phyloP scores from a whole-genome alignment of 805 yeast genomes.

The Candida manassasensis region DNA sequence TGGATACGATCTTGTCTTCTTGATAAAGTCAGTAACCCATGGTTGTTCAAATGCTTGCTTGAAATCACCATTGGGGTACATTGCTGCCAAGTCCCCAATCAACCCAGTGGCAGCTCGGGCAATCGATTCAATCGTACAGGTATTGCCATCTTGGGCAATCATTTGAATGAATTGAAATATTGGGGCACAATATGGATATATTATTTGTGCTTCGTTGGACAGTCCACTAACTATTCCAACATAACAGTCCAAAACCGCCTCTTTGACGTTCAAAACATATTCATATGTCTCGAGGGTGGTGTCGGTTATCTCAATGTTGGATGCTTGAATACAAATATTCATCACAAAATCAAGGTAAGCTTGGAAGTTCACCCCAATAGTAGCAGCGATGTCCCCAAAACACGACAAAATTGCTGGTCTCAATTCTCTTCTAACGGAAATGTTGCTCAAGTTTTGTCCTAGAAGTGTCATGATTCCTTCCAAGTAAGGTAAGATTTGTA shows the following conservation, averaged over 20 bases:
- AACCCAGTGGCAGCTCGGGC: slow-evolving; percentile 84
- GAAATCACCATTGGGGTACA: slow-evolving; percentile 76
- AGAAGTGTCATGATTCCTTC: slow-evolving; percentile 79
- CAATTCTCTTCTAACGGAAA: slow-evolving; percentile 69
- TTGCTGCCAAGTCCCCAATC: slow-evolving; percentile 87
- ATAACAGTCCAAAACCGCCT: slow-evolving; percentile 90
- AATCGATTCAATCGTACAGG: slow-evolving; percentile 62
- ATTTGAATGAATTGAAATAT: slow-evolving; percentile 66
- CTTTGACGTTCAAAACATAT: slow-evolving; percentile 66
- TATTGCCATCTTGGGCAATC: slow-evolving; percentile 54
- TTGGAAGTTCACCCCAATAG: slow-evolving; percentile 72
- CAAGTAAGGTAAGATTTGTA: slow-evolving; percentile 65
- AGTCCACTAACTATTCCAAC: slow-evolving; percentile 95
- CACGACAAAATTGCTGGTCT: slow-evolving; percentile 87
- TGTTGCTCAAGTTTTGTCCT: slow-evolving; percentile 65
- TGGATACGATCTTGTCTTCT: slow-evolving; percentile 62
- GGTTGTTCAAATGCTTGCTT: slow-evolving; percentile 60
- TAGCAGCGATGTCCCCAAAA: slow-evolving; percentile 92
- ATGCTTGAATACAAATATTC: slow-evolving; percentile 68
- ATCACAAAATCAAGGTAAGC: slow-evolving; percentile 78
- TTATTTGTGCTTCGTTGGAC: slow-evolving; percentile 58
- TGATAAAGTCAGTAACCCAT: slow-evolving; percentile 79
- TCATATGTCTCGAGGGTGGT: slow-evolving; percentile 71
- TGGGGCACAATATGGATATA: slow-evolving; percentile 61
- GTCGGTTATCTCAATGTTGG: slow-evolving; percentile 59